A percentile compares a stretch with the other conserved stretches of the same genome.
Evolutionary conservation across 2,329 filamentous ascomycete genomes (phyloP).

Genomic region (Penicillium sp.): DNA sequence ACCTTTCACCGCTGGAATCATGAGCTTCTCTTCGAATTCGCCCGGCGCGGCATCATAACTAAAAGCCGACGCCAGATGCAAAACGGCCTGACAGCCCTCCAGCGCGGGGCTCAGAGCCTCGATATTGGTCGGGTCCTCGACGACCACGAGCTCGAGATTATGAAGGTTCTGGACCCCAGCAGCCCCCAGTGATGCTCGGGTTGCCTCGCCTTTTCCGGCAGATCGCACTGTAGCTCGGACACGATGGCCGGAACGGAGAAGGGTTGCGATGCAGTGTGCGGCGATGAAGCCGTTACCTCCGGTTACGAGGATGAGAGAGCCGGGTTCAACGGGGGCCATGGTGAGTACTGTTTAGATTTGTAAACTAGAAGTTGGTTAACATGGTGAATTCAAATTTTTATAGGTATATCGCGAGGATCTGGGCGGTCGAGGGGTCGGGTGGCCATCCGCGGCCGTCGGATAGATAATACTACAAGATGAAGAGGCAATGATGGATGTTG

Average conservation of each 20-base stretch:
- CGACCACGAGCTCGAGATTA: constrained; percentile 16
- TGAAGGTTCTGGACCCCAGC: constrained; percentile 11
- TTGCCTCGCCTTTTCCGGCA: constrained; percentile 14
- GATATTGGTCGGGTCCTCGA: constrained; percentile 19
- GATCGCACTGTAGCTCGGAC: constrained; percentile 28
- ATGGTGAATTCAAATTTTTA: not conserved
- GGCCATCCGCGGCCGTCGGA: constrained; percentile 19
- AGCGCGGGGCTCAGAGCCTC: constrained; percentile 7
- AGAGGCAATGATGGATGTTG: not conserved
- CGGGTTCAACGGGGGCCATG: constrained; percentile 15
- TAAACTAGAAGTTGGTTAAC: not conserved
- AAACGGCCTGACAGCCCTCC: constrained; percentile 18
- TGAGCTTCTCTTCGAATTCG: constrained; percentile 32
- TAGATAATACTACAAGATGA: constrained; percentile 8
- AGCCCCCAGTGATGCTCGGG: constrained; percentile 2
- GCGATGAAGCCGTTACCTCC: constrained; percentile 30
- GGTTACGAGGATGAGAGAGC: constrained; percentile 21
- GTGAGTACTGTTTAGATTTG: not conserved
- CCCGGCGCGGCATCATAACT: constrained; percentile 26
- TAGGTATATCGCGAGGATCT: not conserved
- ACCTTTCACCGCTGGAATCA: constrained; percentile 31
- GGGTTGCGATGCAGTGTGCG: constrained; percentile 24
- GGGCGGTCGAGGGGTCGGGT: constrained; percentile 1
- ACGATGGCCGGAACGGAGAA: constrained; percentile 14
- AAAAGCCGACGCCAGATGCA: constrained; percentile 35